Evolutionary conservation across 2,329 filamentous ascomycete species (phyloP).

Genomic region (Penicillium sp.): DNA sequence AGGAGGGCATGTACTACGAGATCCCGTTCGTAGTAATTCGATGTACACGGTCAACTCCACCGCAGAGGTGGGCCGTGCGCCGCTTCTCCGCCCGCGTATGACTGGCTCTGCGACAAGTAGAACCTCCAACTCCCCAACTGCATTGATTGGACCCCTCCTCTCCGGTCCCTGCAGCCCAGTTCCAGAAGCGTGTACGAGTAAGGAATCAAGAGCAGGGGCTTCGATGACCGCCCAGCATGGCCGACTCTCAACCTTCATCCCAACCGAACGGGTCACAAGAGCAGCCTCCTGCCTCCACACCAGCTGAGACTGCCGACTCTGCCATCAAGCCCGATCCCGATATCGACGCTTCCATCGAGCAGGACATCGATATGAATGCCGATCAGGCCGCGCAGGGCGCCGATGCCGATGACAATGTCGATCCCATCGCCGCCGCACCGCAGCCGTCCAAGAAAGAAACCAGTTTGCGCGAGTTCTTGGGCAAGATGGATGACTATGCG

Average conservation of each 20-base stretch:
- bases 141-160: conserved; percentile 16
- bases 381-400: conserved; percentile 10
- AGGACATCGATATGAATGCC: conserved; percentile 39
- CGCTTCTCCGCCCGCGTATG: conserved; percentile 12
- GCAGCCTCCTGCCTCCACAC: conserved; percentile 18
- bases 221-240: conserved; percentile 31
- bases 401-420: conserved; percentile 7
- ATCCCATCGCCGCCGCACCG: conserved; percentile 45
- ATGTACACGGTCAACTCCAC: neutral
- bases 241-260: conserved; percentile 28
- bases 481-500: conserved; percentile 97
- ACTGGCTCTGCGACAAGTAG: conserved; percentile 15
- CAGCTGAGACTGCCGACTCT: conserved; percentile 20
- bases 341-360: conserved; percentile 36
- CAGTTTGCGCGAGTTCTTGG: conserved; percentile 85
- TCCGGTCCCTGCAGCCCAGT: conserved; percentile 21
- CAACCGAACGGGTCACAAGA: conserved; percentile 27
- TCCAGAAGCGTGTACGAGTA: conserved; percentile 8
- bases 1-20: neutral
- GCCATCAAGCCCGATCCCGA: conserved; percentile 26
- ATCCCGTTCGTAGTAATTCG: too few species aligned
- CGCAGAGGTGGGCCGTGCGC: conserved; percentile 14
- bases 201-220: neutral
- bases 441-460: conserved; percentile 81
- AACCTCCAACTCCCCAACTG: conserved; percentile 8